Evolutionary conservation across 2,329 filamentous ascomycete genomes (phyloP).

Genomic region (Magnaporthiopsis rhizophila): DNA sequence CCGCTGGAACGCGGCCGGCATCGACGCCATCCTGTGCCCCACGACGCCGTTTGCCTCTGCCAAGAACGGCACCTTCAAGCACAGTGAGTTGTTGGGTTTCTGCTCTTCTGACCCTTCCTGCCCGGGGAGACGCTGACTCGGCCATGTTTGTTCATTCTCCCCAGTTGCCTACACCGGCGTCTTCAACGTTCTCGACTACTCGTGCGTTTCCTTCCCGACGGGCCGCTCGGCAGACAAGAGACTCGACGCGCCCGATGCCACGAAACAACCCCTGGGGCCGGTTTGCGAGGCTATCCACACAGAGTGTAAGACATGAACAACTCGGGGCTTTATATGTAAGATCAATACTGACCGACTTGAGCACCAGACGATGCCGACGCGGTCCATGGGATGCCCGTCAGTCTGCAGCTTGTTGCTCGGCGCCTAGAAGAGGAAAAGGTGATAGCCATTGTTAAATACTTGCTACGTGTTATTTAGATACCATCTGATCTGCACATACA

Average conservation of each 20-base stretch:
- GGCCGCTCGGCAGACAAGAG: conserved; percentile 31
- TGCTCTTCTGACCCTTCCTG: neutral
- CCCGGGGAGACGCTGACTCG: too few species aligned
- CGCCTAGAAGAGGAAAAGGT: conserved; percentile 33
- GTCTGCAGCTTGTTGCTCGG: conserved; percentile 30
- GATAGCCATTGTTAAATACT: conserved; percentile 22
- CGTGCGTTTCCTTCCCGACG: conserved; percentile 38
- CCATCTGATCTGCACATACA: too few species aligned
- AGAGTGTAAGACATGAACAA: conserved; percentile 29
- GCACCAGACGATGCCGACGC: conserved; percentile 11
- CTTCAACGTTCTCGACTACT: conserved; percentile 41
- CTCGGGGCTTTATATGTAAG: neutral
- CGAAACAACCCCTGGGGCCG: conserved; percentile 25
- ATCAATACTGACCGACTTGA: neutral
- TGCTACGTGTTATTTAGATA: conserved; percentile 12
- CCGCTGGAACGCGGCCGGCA: conserved; percentile 35
- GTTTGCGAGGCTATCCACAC: conserved; percentile 29
- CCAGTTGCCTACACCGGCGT: conserved; percentile 42
- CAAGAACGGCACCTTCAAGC: conserved; percentile 34
- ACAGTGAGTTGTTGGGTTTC: conserved; percentile 24
- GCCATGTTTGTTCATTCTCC: too few species aligned
- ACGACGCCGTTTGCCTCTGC: conserved; percentile 36
- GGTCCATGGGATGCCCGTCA: conserved; percentile 15
- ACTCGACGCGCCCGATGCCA: conserved; percentile 24
- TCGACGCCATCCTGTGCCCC: conserved; percentile 58